Base-by-base conservation (phyloP, 768 basidiomycete species). In the Suillus luteus region DNA sequence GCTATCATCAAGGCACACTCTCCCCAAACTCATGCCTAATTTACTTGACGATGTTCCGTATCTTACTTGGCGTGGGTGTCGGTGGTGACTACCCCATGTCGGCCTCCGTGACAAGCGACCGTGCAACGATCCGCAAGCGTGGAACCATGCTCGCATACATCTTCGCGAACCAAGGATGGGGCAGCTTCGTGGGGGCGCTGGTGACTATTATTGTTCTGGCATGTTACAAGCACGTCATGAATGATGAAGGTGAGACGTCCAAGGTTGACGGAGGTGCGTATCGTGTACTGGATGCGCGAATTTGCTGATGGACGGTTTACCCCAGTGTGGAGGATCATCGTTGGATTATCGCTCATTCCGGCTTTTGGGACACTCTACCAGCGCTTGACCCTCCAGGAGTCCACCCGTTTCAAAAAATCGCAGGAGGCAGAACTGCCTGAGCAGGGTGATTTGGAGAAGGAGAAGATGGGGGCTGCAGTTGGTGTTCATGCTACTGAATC, bases 71-170 rank as follows among this genome's bases (percentile, higher is more conserved):
- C 0, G 76, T 93, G 19, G 92, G 91, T 27, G 86, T 93, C 0
- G 92, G 90, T 17, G 91, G 89, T 2, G 92, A 92, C 72, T 91
- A 91, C 70, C 89, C 90, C 2, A 88, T 92, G 89, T 86, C 83
- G 12, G 89, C 90, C 0, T 84, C 84, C 11, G 78, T 91, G 63
- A 84, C 88, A 12, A 84, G 84, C 7, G 91, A 93, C 68, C 82
- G 89, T 15, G 81, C 90, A 7, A 83, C 83, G 65, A 71, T 91
- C 44, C 79, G 84, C 43, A 86, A 89, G 58, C 83, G 89, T 17
- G 91, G 91, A 0, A 88, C 87, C 0, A 81, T 93, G 75, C 81
- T 93, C n/a, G 81, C 86, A 24, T 91, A 89, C 70, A 89, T 91
- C 68, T 92, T 91, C 68, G 81, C 88, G 0, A 88, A 87, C 72